Evolutionary conservation across 1,139 yeast species (phyloP), one percentile per base, ranked within the genome.

Genomic region (Lodderomyces orthopsilosis): DNA sequence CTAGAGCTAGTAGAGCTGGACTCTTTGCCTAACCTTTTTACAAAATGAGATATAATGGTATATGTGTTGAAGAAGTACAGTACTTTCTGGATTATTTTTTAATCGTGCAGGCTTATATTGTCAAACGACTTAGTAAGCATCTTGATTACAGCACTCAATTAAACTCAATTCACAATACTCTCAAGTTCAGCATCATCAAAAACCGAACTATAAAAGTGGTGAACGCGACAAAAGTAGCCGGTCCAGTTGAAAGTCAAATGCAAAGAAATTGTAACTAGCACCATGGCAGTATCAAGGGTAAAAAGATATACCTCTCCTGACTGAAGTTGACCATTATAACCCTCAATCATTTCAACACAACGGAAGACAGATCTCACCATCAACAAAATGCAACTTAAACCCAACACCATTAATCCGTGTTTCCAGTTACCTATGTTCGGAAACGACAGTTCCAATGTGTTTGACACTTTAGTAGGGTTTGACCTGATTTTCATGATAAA

Each of bases 321-420:
- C 19, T 30, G 34, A 30, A 30, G 19, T 4, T 6, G 12, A 7
- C 34, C 34, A 8, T 30, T 30, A 30, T 6, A 3, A 4, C 34
- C 34, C 9, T 30, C 34, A 30, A 30, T 30, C 34, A 30, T 30
- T 30, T 30, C 34, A 14, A 15, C 34, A 30, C 34, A 30, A 6
- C 34, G 34, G 10, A 6, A 30, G 12, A 30, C 19, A 7, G 34
- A 30, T 13, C 34, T 30, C 6, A 30, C 19, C 34, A 30, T 30
- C 12, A 30, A 17, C 3, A 30, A 30, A 8, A 30, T 15, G 12
- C 34, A 30, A 9, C 34, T 30, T 4, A 17, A 30, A 9, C 34
- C 12, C 19, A 30, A 30, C 6, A 30, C 34, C 19, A 30, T 15
- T 15, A 30, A 6, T 30, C n/a, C 34, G 19, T 30, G 34, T 30